Percentiles rank a stretch among this genome's conserved stretches.
phyloP scores from a whole-genome alignment of 306 rosid genomes.

The Canavalia ensiformis region DNA sequence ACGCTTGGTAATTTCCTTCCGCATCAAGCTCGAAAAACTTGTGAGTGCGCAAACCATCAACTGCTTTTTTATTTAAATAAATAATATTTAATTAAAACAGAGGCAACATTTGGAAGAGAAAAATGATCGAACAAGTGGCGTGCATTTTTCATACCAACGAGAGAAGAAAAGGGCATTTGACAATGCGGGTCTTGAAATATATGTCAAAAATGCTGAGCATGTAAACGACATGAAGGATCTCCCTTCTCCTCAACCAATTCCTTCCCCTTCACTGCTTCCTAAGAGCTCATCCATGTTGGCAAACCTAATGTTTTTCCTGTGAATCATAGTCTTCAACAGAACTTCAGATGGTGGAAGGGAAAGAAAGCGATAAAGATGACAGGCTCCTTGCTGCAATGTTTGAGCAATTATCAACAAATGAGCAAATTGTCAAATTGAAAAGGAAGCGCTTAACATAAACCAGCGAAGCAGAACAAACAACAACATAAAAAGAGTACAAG shows the following conservation, averaged over 20 bases:
- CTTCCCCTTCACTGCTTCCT: conserved; percentile 55
- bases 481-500: no score
- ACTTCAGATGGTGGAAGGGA: no score
- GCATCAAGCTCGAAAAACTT: conserved; percentile 85
- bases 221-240: conserved; percentile 84
- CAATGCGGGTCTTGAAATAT: conserved; percentile 87
- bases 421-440: no score
- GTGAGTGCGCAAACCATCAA: conserved; percentile 93
- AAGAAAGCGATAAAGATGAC: no score
- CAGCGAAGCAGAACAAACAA: no score
- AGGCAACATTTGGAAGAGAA: neutral
- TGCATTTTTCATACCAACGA: conserved; percentile 61
- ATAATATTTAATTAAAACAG: neutral
- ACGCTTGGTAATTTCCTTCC: conserved; percentile 76
- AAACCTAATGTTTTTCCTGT: no score
- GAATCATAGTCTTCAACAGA: no score
- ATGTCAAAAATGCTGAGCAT: conserved; percentile 94
- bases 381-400: no score
- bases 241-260: conserved; percentile 72
- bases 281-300: conserved; percentile 55
- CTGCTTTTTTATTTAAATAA: conserved; percentile 52
- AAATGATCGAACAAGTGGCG: no score
- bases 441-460: no score
- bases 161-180: conserved; percentile 79
- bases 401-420: no score